phyloP scores from a whole-genome alignment of 129 eudicot genomes.

The Sambucus nigra region DNA sequence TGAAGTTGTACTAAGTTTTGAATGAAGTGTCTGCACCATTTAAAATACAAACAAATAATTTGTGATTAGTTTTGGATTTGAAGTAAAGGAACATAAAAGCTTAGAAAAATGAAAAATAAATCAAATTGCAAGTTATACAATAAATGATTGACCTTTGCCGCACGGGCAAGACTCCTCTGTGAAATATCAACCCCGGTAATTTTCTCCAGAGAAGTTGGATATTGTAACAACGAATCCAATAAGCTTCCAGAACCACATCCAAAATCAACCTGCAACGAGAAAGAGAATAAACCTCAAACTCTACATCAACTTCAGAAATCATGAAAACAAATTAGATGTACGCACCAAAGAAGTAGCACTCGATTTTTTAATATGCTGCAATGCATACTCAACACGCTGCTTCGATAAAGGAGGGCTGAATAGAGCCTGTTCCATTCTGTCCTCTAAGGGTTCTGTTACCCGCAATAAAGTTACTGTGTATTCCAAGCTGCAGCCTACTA shows the following conservation, averaged over 20 bases:
- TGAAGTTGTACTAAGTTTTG: constrained; percentile 42
- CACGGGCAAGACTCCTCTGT: constrained; percentile 63
- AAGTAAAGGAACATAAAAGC: no score
- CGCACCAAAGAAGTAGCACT: constrained; percentile 72
- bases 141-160: constrained; percentile 99
- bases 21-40: constrained; percentile 50
- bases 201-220: constrained; percentile 69
- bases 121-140: no score
- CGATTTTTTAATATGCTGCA: constrained; percentile 68
- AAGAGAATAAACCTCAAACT: constrained; percentile 11
- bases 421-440: constrained; percentile 88
- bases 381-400: constrained; percentile 89
- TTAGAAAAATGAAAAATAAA: no score
- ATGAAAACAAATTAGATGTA: neutral
- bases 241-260: constrained; percentile 99
- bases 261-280: constrained; percentile 73
- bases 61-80: no score
- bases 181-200: constrained; percentile 92
- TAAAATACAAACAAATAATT: neutral
- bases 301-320: constrained; percentile 2
- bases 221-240: constrained; percentile 70
- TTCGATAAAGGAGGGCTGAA: constrained; percentile 91
- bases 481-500: constrained; percentile 58
- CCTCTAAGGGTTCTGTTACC: constrained; percentile 84
- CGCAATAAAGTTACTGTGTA: constrained; percentile 49